Evolutionary conservation across 305 asterid species (phyloP).

Genomic region (Plantago lanceolata): DNA sequence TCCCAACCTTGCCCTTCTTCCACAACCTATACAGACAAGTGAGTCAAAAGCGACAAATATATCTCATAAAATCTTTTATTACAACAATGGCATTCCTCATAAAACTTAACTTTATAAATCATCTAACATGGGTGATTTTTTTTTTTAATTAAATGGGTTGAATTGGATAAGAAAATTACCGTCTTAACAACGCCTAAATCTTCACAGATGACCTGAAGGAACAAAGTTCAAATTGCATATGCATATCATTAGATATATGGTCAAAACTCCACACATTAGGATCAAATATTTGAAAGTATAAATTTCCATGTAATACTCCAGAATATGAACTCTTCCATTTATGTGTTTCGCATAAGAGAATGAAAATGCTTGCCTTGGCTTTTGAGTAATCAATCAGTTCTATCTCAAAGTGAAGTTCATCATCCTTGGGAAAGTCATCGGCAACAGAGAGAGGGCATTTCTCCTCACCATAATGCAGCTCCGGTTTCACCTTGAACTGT

Average conservation of each 20-base stretch:
- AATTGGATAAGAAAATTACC: slow-evolving; percentile 34
- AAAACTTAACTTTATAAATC: neutral
- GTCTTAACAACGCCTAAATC: slow-evolving; percentile 87
- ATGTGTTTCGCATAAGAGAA: slow-evolving; percentile 17
- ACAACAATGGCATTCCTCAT: neutral
- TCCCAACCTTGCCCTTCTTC: slow-evolving; percentile 96
- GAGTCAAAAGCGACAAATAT: slow-evolving; percentile 14
- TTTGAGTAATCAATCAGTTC: slow-evolving; percentile 80
- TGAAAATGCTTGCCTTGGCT: slow-evolving; percentile 67
- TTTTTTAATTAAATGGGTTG: too few relatives aligned
- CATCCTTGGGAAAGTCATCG: slow-evolving; percentile 84
- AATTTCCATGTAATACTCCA: neutral
- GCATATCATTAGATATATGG: slow-evolving; percentile 17
- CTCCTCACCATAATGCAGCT: slow-evolving; percentile 88
- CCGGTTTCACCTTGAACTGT: slow-evolving; percentile 93
- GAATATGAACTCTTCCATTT: neutral
- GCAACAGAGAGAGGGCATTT: slow-evolving; percentile 74
- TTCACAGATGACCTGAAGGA: slow-evolving; percentile 70
- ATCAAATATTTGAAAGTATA: slow-evolving; percentile 9
- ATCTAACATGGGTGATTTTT: neutral
- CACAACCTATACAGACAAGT: slow-evolving; percentile 51
- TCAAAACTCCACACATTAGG: slow-evolving; percentile 5
- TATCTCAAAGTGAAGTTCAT: slow-evolving; percentile 92
- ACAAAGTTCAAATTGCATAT: slow-evolving; percentile 19
- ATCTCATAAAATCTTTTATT: neutral